Conservation (phyloP, 345 rosid species). For the Anastatica hierochuntica region DNA sequence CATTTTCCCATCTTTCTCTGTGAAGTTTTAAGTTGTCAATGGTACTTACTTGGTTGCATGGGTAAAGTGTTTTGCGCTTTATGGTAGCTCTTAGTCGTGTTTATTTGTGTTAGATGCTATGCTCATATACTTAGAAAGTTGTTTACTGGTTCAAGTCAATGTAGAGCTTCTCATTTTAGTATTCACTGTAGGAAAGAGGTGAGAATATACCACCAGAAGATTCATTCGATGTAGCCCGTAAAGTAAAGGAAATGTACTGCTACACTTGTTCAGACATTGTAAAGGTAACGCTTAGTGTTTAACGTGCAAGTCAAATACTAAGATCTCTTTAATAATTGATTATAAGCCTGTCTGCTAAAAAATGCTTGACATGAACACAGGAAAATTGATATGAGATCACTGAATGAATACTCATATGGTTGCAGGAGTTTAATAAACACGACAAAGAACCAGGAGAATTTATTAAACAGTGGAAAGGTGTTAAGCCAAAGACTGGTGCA, state of each 20-base stretch:
- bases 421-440: constrained; percentile 91
- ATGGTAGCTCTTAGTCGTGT: neutral
- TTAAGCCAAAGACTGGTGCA: constrained; percentile 94
- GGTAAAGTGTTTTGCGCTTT: neutral
- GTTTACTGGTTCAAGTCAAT: neutral
- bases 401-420: constrained; percentile 17
- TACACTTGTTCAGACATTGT: constrained; percentile 93
- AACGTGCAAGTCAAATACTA: neutral
- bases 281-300: constrained; percentile 53
- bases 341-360: constrained; percentile 12
- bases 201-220: constrained; percentile 97
- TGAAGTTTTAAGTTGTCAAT: neutral
- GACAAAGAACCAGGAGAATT: constrained; percentile 90
- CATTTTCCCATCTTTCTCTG: neutral
- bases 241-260: constrained; percentile 88
- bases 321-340: neutral
- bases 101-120: neutral
- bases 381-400: constrained; percentile 2
- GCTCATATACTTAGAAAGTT: neutral
- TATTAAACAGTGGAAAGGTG: constrained; percentile 87
- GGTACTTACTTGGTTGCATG: neutral
- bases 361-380: neutral
- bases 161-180: constrained; percentile 12
- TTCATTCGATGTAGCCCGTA: constrained; percentile 87
- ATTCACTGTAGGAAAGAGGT: constrained; percentile 76